Evolutionary conservation across 306 rosid species (phyloP), one percentile per base, ranked within the genome.

Genomic region (Potentilla sterilis): DNA sequence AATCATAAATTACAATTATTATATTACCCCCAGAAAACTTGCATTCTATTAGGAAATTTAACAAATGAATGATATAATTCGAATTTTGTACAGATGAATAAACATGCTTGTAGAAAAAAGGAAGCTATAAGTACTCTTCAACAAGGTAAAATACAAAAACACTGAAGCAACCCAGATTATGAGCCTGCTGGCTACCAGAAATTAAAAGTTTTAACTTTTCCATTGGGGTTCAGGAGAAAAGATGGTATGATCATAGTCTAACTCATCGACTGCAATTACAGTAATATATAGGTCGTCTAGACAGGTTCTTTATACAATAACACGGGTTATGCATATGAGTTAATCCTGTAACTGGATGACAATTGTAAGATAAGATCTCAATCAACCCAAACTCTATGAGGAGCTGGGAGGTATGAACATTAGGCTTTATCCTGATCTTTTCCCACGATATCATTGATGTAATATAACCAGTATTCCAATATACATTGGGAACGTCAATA

Each of bases 251-350:
- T 59, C 38, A 59, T 28, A 28, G 40, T 18, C 37, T 28, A 59
- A 59, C 66, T 22, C 19, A 59, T 59, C 19, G 34, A 59, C 66
- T 59, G 66, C 66, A 59, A 28, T 11, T 28, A 59, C 66, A 59
- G 5, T 7, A 59, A 28, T 13, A 21, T 55, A 59, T 21, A 59
- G 66, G 66, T 5, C 37, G 11, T 59, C 18, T 18, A 12, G 66
- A 59, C 19, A 28, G 66, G 2, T 10, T 59, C 66, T 24, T 59
- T 59, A 19, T 10, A 15, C 13, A 57, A 57, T 22, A 28, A 57
- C 19, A 52, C 63, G 22, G 11, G 22, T 10, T 6, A 57, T 3
- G 35, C 15, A 57, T 34, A 22, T 3, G 34, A 57, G 63, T 10
- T 59, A 28, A 10, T 24, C 66, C 18, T 12, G 19, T 59, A 59